Base-by-base conservation (phyloP, 352 stramenopile genomes). In the Aphanomyces euteiches region DNA sequence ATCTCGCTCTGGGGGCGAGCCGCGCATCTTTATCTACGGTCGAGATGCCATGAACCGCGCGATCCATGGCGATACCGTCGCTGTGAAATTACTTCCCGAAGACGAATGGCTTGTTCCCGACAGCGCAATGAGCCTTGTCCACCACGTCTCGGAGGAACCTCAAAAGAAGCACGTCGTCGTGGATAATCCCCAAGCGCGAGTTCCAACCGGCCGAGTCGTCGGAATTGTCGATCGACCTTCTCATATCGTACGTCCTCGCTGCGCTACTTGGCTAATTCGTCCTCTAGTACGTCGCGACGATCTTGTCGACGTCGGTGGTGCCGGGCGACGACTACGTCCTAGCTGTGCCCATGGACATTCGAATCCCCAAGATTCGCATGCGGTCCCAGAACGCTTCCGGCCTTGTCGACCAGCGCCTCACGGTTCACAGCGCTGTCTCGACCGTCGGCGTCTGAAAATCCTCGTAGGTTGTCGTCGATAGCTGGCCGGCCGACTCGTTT, bases 41-140 rank as follows among this genome's bases (percentile, higher is more conserved):
- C 81, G 83, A 34, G 79, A 87, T 58, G 80, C 95, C 68, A 93
- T 98, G 72, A 99, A 99, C 80, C 89, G 98, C 59, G 97, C 96
- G 4, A 81, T 99, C 2, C 96, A 99, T 75, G 97, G 97, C 36
- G 98, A 99, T 81, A 76, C 96, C 10, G 97, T 99, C 12, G 94
- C 90, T 3, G 86, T 99, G 21, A 79, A 97, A 66, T 74, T 99
- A 41, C 78, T 98, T 45, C 78, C 88, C 0, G 75, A 93, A 37
- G 67, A 75, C 7, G 71, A 90, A 39, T 98, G 93, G 93, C 74
- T 87, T 15, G 74, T 61, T 34, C 88, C 80, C 0, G 76, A 84
- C 65, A 92, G 80, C 67, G 82, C 89, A 15, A 79, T 77, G 3
- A 58, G 88, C 61, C 73, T 94, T 4, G 78, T 92, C 15, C 86